Evolutionary conservation across 31 red algal genomes (phyloP).

Genomic region (Odonthalia washingtoniensis): DNA sequence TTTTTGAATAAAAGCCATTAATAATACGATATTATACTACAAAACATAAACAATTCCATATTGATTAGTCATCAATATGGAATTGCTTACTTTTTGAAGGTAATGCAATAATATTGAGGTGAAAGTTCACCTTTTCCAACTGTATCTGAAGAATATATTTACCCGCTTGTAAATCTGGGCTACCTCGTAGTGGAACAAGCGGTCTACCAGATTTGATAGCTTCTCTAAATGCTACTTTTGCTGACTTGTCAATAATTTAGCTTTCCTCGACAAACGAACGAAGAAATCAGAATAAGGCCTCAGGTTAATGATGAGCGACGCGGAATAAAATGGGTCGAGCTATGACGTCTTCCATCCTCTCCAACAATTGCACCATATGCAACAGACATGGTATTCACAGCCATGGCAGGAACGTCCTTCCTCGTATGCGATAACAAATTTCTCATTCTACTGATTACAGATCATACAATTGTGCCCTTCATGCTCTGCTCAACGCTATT

Average conservation of each 20-base stretch:
- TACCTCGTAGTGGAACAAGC: constrained; percentile 47
- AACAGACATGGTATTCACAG: constrained; percentile 97
- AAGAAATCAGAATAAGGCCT: constrained; percentile 91
- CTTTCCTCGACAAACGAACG: constrained; percentile 91
- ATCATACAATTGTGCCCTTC: not conserved
- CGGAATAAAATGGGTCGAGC: constrained; percentile 65
- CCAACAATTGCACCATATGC: constrained; percentile 87
- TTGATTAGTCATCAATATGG: too few species aligned
- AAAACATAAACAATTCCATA: too few species aligned
- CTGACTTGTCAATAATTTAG: constrained; percentile 69
- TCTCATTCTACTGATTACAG: constrained; percentile 25
- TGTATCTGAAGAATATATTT: constrained; percentile 30
- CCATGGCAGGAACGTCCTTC: constrained; percentile 83
- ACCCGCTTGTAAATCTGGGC: constrained; percentile 48
- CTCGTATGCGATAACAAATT: constrained; percentile 44
- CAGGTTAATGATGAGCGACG: constrained; percentile 89
- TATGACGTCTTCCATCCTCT: constrained; percentile 54
- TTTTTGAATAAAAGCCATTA: too few species aligned
- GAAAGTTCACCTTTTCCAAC: constrained; percentile 34
- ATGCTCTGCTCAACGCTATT: not conserved
- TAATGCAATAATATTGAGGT: too few species aligned
- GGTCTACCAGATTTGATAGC: constrained; percentile 74
- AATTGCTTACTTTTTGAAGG: too few species aligned
- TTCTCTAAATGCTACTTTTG: constrained; percentile 56
- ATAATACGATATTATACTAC: too few species aligned